phyloP scores from a whole-genome alignment of 2,329 filamentous ascomycete species.

The Colletotrichum gigasporum region DNA sequence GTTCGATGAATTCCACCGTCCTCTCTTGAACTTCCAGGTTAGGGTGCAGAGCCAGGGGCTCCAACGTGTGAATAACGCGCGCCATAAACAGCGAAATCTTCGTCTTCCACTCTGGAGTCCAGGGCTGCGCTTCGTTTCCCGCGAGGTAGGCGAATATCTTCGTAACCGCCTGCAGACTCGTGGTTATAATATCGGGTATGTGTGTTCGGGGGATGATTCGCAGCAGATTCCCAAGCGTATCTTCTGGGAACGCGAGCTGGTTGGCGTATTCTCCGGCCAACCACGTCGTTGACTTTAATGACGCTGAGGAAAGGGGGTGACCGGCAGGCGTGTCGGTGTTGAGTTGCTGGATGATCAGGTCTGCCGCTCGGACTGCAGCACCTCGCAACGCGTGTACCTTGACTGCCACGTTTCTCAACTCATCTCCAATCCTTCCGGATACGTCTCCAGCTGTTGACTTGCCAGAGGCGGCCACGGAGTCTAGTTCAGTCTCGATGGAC shows the following conservation, averaged over 20 bases:
- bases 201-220: constrained; percentile 68
- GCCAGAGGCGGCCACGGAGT: constrained; percentile 39
- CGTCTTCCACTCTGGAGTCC: constrained; percentile 79
- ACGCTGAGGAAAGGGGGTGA: constrained; percentile 68
- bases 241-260: constrained; percentile 75
- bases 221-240: constrained; percentile 77
- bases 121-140: constrained; percentile 70
- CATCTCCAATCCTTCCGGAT: constrained; percentile 79
- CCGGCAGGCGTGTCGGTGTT: constrained; percentile 61
- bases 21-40: constrained; percentile 95
- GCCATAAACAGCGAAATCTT: constrained; percentile 81
- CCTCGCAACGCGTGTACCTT: constrained; percentile 86
- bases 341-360: constrained; percentile 74
- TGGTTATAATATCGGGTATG: constrained; percentile 74
- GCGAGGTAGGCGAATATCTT: constrained; percentile 84
- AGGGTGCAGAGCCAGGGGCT: constrained; percentile 82
- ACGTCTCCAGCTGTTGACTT: constrained; percentile 54
- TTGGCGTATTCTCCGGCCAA: constrained; percentile 87
- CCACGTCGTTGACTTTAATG: constrained; percentile 83
- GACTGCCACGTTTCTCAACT: constrained; percentile 90
- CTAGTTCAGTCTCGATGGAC: constrained; percentile 47
- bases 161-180: constrained; percentile 83
- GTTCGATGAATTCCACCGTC: constrained; percentile 89
- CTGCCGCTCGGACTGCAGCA: constrained; percentile 84
- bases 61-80: constrained; percentile 82